Conservation (phyloP, 257 asterid genomes). For the Przewalskia tangutica region DNA sequence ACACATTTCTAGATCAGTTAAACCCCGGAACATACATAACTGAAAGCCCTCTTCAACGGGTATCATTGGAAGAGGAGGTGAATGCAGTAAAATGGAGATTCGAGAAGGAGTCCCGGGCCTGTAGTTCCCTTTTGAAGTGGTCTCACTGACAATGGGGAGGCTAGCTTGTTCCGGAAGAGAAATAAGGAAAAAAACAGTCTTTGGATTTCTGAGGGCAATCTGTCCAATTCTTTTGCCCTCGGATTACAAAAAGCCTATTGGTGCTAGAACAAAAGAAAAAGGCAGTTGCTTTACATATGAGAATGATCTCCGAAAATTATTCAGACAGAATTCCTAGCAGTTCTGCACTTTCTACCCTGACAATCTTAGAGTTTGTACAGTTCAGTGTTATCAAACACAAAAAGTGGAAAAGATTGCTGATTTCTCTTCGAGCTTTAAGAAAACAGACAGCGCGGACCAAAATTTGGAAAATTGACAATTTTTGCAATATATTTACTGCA, state of each 20-base stretch:
- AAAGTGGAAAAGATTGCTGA: neutral
- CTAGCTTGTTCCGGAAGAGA: neutral
- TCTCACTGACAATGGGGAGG: neutral
- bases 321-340: neutral
- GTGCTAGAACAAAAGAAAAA: neutral
- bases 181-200: neutral
- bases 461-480: neutral
- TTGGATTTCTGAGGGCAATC: neutral
- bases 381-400: neutral
- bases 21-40: neutral
- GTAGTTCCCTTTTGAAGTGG: neutral
- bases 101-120: neutral
- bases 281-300: neutral
- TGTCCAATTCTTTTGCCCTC: neutral
- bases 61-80: neutral
- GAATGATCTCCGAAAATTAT: neutral
- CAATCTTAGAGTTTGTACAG: neutral
- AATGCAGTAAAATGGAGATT: neutral
- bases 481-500: neutral
- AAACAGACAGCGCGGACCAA: neutral
- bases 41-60: neutral
- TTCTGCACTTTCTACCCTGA: neutral
- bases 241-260: neutral
- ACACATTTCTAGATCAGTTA: neutral
- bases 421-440: neutral